These are phyloP conservation scores for Pseudomonodictys pantanalensis DNA, from an alignment of 495 filamentous ascomycete species.

Conservation along the genomic window DNA sequence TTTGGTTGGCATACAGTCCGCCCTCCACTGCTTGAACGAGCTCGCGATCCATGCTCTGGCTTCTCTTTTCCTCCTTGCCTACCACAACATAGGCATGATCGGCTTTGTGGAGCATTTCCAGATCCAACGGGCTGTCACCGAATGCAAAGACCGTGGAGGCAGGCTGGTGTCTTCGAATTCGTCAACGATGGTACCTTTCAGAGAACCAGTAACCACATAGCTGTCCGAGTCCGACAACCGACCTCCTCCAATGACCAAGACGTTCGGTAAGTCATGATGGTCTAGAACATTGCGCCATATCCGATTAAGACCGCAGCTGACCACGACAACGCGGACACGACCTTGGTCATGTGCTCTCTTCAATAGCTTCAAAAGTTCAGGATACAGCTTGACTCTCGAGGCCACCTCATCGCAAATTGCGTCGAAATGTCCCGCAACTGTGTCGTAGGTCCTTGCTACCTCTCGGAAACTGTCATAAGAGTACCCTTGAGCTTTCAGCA, in stretches of 20 bases:
- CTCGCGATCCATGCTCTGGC: constrained; percentile 55
- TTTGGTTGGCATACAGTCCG: constrained; percentile 47
- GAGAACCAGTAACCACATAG: constrained; percentile 51
- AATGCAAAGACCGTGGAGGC: constrained; percentile 60
- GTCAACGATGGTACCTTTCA: constrained; percentile 53
- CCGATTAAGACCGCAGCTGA: constrained; percentile 56
- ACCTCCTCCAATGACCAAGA: constrained; percentile 57
- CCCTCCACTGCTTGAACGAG: constrained; percentile 48
- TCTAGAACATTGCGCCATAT: constrained; percentile 60
- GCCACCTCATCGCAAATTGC: constrained; percentile 50
- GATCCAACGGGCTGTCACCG: constrained; percentile 61
- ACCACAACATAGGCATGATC: constrained; percentile 59
- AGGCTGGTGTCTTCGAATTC: constrained; percentile 42
- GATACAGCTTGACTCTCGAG: constrained; percentile 46
- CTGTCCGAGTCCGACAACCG: constrained; percentile 50
- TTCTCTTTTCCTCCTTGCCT: constrained; percentile 50
- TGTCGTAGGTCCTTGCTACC: constrained; percentile 56
- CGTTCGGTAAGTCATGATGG: constrained; percentile 45
- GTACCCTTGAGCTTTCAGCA: constrained; percentile 55
- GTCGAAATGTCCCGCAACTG: constrained; percentile 48
- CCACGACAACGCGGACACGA: constrained; percentile 52
- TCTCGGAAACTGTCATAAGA: constrained; percentile 59
- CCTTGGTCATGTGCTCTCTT: constrained; percentile 34
- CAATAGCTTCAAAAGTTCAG: constrained; percentile 52
- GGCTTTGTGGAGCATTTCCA: constrained; percentile 56